Base-by-base conservation (phyloP, 768 basidiomycete species). In the Naganishia onofrii region DNA sequence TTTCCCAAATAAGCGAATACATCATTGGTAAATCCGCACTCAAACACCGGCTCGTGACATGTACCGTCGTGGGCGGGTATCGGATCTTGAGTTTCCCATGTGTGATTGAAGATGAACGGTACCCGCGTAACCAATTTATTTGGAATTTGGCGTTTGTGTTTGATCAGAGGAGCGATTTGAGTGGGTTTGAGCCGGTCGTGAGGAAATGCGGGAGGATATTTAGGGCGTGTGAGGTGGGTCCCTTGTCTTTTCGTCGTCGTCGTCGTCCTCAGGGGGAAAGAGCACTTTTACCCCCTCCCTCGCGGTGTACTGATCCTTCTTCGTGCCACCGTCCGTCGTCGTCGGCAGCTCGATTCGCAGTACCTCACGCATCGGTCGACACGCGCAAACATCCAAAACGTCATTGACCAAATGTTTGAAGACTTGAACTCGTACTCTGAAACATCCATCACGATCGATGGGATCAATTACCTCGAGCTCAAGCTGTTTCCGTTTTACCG, bases 141-240 rank as follows among this genome's bases (percentile, higher is more conserved):
- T 97, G 91, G 82, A 98, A 98, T 78, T 82, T 97, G 31, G 97
- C 94, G 81, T 96, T 97, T 80, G 95, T 97, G 3, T 99, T 99
- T 80, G 90, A 93, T 56, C 87, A 91, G 54, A 86, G 86, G 29
- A 92, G 92, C 13, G 93, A 96, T 79, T 83, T 97, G 66, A 93
- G 92, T 76, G 94, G 93, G 74, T 98, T 94, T 82, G 95, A 98
- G 73, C 92, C 93, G 3, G 87, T 99, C 60, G 92, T 97, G 10
- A 87, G 95, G 63, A 99, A 99, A 84, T 88, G 93, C 52, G 92
- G 90, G 74, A 88, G 94, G 32, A 93, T 97, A 38, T 82, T 99
- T 70, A 87, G 88, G 36, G 84, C 87, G 19, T 93, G 93, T 77
- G 96, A 98, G 87, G 94, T 94, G 74, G 71, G 87, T 81, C 66